These are phyloP conservation scores for Circinella umbellata DNA, from an alignment of 371 early-diverging fungal genomes.

Conservation along the genomic window DNA sequence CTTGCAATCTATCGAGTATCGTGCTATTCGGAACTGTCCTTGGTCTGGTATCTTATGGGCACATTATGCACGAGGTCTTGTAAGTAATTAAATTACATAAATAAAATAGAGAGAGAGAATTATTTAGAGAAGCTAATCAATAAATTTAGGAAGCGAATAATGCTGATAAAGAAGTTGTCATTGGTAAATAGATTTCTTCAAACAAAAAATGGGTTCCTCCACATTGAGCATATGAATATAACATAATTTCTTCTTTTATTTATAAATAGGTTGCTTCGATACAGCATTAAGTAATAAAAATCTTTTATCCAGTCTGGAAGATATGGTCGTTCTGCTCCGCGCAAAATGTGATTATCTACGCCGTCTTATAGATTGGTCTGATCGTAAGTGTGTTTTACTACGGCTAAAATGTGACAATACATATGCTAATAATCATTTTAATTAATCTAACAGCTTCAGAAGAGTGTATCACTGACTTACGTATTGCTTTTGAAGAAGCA, in stretches of 20 bases:
- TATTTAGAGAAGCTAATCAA: background rate
- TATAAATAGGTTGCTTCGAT: constrained; percentile 37
- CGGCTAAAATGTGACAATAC: no score
- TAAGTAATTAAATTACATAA: constrained; percentile 6
- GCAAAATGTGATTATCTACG: constrained; percentile 48
- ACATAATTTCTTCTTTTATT: background rate
- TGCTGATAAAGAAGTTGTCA: background rate
- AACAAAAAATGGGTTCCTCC: background rate
- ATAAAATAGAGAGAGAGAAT: no score
- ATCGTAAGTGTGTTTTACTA: constrained; percentile 28
- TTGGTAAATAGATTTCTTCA: constrained; percentile 5
- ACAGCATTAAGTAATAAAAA: constrained; percentile 35
- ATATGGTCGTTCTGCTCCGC: constrained; percentile 36
- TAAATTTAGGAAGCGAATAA: constrained; percentile 3
- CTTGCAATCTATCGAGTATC: constrained; percentile 34
- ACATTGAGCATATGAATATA: background rate
- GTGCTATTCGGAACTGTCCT: constrained; percentile 72
- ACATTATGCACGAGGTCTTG: constrained; percentile 38
- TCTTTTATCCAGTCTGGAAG: constrained; percentile 46
- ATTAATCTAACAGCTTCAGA: constrained; percentile 23
- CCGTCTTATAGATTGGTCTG: constrained; percentile 44
- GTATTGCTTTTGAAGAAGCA: constrained; percentile 43
- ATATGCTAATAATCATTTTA: background rate
- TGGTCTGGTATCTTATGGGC: constrained; percentile 74
- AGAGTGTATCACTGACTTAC: constrained; percentile 27